Evolutionary conservation across 2,329 filamentous ascomycete species (phyloP), one percentile per base, ranked within the genome.

Genomic region (Botryosphaeria agaves): DNA sequence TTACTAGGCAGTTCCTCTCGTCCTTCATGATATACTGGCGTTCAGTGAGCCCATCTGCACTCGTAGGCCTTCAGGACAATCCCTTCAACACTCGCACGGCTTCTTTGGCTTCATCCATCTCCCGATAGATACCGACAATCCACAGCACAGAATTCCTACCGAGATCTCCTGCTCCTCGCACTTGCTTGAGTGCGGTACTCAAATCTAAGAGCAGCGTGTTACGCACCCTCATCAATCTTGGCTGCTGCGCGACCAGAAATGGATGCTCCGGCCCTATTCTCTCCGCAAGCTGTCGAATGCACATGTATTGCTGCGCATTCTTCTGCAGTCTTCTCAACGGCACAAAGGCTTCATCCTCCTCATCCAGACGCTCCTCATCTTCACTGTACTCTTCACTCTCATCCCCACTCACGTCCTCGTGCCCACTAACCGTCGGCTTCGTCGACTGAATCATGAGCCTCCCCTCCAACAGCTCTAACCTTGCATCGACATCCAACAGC

Each of bases 401-500:
- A 35, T 27, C 20, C 12, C 41, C 39, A 5, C 48, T 39, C 7
- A 42, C 38, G 25, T 36, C 35, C 9, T 41, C 45, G 21, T 50
- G 42, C 14, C 41, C 42, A 2, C 33, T 39, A 7, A 31, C 33
- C 20, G 23, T 39, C 28, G 42, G 44, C 7, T 37, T 41, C 17
- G 36, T 30, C 9, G 35, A 41, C 28, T 45, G 64, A 15, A 82
- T 57, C 27, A 71, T 65, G 16, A 85, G 51, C 19, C 61, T 58
- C 24, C 64, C 65, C 47, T 85, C 80, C 26, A 85, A 48, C 32
- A 68, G 64, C 5, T 59, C 56, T 21, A 83, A 44, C 32, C 73
- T 49, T 36, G 72, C 70, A 32, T 77, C 70, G 12, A 78, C 53
- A 47, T 83, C 78, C 17, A 85, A 47, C 57, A 85, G 62, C 40